A percentile compares a stretch with the other conserved stretches of the same genome.
phyloP scores from a whole-genome alignment of 2,329 filamentous ascomycete species.

The Rachicladosporium sp. region DNA sequence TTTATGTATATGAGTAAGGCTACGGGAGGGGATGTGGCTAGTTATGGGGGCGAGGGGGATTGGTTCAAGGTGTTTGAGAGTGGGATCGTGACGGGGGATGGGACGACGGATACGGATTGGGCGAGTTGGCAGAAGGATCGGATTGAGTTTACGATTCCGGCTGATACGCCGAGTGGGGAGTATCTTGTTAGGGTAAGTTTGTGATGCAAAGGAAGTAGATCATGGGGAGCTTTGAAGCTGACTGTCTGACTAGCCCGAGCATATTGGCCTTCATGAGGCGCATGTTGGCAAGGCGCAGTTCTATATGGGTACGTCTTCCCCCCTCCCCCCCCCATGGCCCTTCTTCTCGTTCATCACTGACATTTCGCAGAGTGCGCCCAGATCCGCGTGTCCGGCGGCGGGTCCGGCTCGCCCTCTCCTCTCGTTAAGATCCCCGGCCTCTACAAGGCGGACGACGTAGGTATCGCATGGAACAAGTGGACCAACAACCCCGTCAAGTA shows the following conservation, averaged over 20 bases:
- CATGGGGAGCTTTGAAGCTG: too few species aligned
- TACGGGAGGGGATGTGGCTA: constrained; percentile 7
- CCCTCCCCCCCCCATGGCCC: too few species aligned
- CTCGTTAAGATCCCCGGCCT: constrained; percentile 12
- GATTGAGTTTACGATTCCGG: constrained; percentile 10
- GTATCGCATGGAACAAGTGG: constrained; percentile 12
- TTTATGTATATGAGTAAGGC: constrained; percentile 12
- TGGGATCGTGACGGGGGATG: constrained; percentile 5
- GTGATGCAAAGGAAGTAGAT: too few species aligned
- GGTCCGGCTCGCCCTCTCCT: constrained; percentile 8
- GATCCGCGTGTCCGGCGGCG: constrained; percentile 10
- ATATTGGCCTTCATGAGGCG: constrained; percentile 11
- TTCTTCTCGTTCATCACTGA: too few species aligned
- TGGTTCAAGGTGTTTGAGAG: constrained; percentile 13
- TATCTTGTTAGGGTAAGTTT: constrained; percentile 9
- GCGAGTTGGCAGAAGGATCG: constrained; percentile 8
- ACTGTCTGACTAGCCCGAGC: too few species aligned
- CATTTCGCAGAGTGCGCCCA: constrained; percentile 9
- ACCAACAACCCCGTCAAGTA: constrained; percentile 6
- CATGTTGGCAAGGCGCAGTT: constrained; percentile 10
- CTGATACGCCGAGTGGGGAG: constrained; percentile 7
- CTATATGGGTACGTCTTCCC: constrained; percentile 4
- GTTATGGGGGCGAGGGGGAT: constrained; percentile 9
- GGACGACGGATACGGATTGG: constrained; percentile 7
- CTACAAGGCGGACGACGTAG: constrained; percentile 12